Base-by-base conservation (phyloP, 345 rosid species). In the Salix dunnii region DNA sequence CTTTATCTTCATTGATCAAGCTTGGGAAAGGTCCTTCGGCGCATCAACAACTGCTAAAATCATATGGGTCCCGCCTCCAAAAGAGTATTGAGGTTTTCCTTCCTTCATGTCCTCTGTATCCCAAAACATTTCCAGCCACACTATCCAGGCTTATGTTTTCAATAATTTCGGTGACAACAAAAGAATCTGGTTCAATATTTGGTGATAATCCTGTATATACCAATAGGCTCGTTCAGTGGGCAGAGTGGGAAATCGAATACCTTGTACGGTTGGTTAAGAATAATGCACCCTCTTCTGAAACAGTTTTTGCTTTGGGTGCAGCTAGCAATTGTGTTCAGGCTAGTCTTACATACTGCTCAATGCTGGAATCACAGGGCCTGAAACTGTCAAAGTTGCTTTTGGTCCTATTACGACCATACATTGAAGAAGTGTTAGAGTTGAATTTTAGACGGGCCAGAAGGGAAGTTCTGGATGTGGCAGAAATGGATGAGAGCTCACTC, bases 361-460 rank as follows among this genome's bases (percentile, higher is more conserved):
- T 85, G 90, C 85, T 95, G 89, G 99, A 95, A 84, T 75, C 87
- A 76, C 94, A 93, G 79, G 97, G 98, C 74, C 81, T 93, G 70
- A 87, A 89, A 84, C 81, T 95, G 71, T 89, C 98, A 2, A 93
- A 92, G 86, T 79, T 95, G 79, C 92, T 95, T 84, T 85, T 95
- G 85, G 96, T 95, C 79, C 90, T 95, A 66, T 74, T 90, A 74
- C 90, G 91, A 62, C 96, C 99, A 3, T 96, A 88, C 76, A 86
- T 96, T 67, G 98, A 93, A 74, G 98, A 96, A 89, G 99, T 91
- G 73, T 74, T 96, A 38, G 99, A 96, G 88, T 82, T 89, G 87
- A 96, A 92, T 74, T 90, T 90, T 78, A 88, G 97, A 88, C 84
- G 91, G 80, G 98, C 98, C 31, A 86, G 94, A 78, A 96, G 79